Percentiles rank a stretch among this genome's conserved stretches.
phyloP scores from a whole-genome alignment of 2,329 filamentous ascomycete species.

The Penicillium sp. region DNA sequence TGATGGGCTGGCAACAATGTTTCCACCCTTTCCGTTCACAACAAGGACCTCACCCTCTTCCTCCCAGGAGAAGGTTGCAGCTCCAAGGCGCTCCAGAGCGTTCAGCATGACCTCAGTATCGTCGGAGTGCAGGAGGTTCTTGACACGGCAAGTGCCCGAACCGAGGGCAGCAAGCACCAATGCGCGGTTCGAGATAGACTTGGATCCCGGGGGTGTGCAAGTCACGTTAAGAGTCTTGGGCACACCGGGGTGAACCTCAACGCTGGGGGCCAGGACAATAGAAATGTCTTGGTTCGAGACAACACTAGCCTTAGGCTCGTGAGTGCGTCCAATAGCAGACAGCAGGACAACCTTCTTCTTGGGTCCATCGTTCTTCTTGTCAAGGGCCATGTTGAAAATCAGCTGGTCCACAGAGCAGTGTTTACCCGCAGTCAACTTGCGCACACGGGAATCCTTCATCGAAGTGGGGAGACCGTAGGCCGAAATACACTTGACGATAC shows the following conservation, averaged over 20 bases:
- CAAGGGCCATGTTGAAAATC: slow-evolving; percentile 90
- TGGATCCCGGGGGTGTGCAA: slow-evolving; percentile 89
- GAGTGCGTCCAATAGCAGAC: slow-evolving; percentile 82
- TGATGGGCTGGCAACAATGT: slow-evolving; percentile 71
- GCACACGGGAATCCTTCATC: slow-evolving; percentile 77
- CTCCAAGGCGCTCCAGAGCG: slow-evolving; percentile 80
- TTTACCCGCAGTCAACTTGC: slow-evolving; percentile 81
- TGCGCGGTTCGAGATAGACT: slow-evolving; percentile 95
- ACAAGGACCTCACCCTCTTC: slow-evolving; percentile 89
- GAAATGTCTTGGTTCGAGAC: slow-evolving; percentile 85
- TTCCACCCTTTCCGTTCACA: slow-evolving; percentile 87
- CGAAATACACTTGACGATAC: slow-evolving; percentile 89
- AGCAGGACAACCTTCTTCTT: slow-evolving; percentile 96
- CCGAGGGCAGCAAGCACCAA: slow-evolving; percentile 91
- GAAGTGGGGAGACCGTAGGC: slow-evolving; percentile 89
- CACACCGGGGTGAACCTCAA: slow-evolving; percentile 72
- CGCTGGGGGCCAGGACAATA: slow-evolving; percentile 76
- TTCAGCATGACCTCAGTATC: slow-evolving; percentile 97
- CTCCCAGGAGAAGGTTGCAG: slow-evolving; percentile 90
- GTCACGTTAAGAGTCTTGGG: slow-evolving; percentile 65
- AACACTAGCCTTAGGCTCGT: slow-evolving; percentile 84
- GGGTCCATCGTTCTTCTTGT: slow-evolving; percentile 96
- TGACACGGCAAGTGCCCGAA: slow-evolving; percentile 80
- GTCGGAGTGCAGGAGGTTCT: slow-evolving; percentile 91
- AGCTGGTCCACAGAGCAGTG: slow-evolving; percentile 82